Evolutionary conservation across 495 filamentous ascomycete genomes (phyloP).

Genomic region (Aspergillus haitiensis): DNA sequence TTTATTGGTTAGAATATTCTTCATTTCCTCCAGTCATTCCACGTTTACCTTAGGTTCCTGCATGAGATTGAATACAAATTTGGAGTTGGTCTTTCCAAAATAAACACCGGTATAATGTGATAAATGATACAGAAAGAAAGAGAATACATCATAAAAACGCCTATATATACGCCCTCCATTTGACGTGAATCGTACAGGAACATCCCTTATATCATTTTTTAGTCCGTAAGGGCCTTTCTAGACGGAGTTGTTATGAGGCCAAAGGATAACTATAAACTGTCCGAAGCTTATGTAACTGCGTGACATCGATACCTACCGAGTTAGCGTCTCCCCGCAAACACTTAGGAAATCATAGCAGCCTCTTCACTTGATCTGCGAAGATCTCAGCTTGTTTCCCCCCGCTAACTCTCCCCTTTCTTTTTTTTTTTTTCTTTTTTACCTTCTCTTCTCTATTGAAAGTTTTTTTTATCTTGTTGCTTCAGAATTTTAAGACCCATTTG

Average conservation of each 20-base stretch:
- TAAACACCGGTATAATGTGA: no score
- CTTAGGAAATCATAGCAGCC: background rate
- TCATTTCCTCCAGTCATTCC: no score
- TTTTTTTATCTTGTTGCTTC: background rate
- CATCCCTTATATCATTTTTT: background rate
- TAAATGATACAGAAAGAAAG: no score
- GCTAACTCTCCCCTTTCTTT: background rate
- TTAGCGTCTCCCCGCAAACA: slow-evolving; percentile 19
- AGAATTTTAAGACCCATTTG: background rate
- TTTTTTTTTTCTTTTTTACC: background rate
- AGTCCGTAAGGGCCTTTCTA: background rate
- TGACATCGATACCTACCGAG: slow-evolving; percentile 6
- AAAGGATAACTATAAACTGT: background rate
- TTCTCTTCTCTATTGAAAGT: background rate
- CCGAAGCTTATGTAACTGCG: slow-evolving; percentile 20
- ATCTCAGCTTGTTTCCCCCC: background rate
- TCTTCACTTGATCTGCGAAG: background rate
- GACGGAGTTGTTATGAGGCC: no score
- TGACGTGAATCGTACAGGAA: background rate
- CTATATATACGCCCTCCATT: no score
- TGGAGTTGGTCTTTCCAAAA: no score
- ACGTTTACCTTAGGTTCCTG: no score
- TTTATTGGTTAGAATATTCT: no score
- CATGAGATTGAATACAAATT: no score
- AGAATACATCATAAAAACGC: no score